A percentile compares a stretch with the other conserved stretches of the same genome.
phyloP scores from a whole-genome alignment of 495 filamentous ascomycete genomes.

The Sordaria brevicollis region DNA sequence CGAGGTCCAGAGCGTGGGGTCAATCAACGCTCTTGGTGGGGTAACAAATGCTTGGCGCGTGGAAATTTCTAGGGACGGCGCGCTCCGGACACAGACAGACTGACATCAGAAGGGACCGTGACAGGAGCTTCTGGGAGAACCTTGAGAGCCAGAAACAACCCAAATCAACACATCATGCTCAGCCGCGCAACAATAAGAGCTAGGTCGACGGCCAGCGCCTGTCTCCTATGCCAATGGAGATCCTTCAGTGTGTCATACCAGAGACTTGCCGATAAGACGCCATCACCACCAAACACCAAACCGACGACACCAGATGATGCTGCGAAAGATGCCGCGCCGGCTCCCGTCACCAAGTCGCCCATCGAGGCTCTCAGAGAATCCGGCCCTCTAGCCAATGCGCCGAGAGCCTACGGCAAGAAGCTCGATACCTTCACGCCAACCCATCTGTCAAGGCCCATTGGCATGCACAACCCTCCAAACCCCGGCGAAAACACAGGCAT shows the following conservation, averaged over 20 bases:
- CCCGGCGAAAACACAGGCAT: slow-evolving; percentile 72
- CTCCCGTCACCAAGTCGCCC: background rate
- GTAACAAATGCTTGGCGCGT: slow-evolving; percentile 2
- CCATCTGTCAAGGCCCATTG: slow-evolving; percentile 69
- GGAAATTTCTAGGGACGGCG: slow-evolving; percentile 18
- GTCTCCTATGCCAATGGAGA: slow-evolving; percentile 39
- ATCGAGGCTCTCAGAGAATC: slow-evolving; percentile 1
- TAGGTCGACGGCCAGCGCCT: slow-evolving; percentile 11
- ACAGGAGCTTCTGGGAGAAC: background rate
- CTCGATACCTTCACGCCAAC: slow-evolving; percentile 54
- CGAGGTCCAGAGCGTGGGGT: background rate
- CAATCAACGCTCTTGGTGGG: background rate
- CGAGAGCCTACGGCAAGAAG: slow-evolving; percentile 43
- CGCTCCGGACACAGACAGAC: background rate
- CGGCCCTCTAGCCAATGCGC: slow-evolving; percentile 38
- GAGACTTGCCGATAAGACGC: slow-evolving; percentile 24
- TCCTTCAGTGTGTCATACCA: slow-evolving; percentile 35
- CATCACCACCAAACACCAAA: slow-evolving; percentile 1
- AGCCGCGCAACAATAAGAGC: slow-evolving; percentile 7
- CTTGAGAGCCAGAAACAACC: background rate
- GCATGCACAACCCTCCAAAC: slow-evolving; percentile 57
- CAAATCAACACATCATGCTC: slow-evolving; percentile 14
- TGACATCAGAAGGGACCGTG: background rate
- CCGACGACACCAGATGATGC: background rate
- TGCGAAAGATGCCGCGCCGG: slow-evolving; percentile 1